Conservation (phyloP, 2,329 filamentous ascomycete species). For the Colletotrichum incanum region DNA sequence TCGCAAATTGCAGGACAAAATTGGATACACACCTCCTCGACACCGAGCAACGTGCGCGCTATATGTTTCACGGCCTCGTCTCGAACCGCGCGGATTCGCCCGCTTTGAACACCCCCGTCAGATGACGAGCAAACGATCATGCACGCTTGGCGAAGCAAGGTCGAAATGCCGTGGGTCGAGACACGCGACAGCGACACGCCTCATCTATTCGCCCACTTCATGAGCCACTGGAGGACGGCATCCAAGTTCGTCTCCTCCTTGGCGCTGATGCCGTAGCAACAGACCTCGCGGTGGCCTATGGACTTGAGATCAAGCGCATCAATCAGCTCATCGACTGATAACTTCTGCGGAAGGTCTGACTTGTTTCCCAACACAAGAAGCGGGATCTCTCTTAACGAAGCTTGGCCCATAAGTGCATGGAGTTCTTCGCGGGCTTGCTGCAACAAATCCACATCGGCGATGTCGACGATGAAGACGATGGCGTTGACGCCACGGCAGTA, state of each 20-base stretch:
- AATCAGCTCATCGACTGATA: constrained; percentile 95
- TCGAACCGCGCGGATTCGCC: not conserved
- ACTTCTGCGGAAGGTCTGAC: constrained; percentile 91
- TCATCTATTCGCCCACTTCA: constrained; percentile 87
- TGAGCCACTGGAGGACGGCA: constrained; percentile 95
- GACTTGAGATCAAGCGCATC: constrained; percentile 91
- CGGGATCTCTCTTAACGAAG: constrained; percentile 89
- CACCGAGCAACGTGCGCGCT: not conserved
- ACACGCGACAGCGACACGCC: constrained; percentile 24
- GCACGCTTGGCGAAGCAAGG: not conserved
- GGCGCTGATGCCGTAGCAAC: constrained; percentile 98
- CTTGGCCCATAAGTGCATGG: constrained; percentile 88
- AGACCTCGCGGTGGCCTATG: constrained; percentile 93
- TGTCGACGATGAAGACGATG: constrained; percentile 98
- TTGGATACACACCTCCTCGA: constrained; percentile 14
- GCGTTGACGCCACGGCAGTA: constrained; percentile 98
- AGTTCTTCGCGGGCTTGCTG: constrained; percentile 93
- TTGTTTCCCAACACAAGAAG: constrained; percentile 97
- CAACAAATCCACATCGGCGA: constrained; percentile 86
- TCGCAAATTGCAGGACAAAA: constrained; percentile 14
- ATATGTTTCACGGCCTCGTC: not conserved
- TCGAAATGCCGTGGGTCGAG: not conserved
- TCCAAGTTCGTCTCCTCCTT: constrained; percentile 99
- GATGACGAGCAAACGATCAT: not conserved
- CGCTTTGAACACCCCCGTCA: not conserved